Evolutionary conservation across 139 green algal genomes (phyloP).

Genomic region (Tetradesmus obliquus): DNA sequence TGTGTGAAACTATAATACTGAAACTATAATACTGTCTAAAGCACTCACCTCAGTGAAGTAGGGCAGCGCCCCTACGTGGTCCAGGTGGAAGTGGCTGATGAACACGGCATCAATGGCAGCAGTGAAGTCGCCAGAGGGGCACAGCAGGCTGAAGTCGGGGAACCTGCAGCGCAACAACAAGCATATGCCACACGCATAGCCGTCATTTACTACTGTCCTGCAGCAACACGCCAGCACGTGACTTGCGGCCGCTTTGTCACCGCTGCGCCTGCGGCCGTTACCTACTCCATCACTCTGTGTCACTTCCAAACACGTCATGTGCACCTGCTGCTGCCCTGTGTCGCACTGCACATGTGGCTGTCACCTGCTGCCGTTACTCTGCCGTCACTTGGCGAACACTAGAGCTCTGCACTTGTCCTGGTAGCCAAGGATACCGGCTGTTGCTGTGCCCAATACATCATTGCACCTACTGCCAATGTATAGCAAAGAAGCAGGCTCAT

Average conservation of each 20-base stretch:
- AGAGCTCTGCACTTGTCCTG: too few species aligned
- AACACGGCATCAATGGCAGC: constrained; percentile 88
- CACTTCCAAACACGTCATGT: constrained; percentile 92
- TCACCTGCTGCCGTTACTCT: too few species aligned
- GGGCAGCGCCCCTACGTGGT: constrained; percentile 96
- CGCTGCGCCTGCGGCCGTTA: neutral
- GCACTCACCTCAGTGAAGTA: constrained; percentile 87
- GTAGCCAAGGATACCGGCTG: too few species aligned
- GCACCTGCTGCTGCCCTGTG: too few species aligned
- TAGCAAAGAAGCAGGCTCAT: too few species aligned
- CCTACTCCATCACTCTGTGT: constrained; percentile 69
- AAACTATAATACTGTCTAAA: too few species aligned
- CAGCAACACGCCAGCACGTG: neutral
- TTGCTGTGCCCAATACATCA: too few species aligned
- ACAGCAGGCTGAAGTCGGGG: constrained; percentile 54
- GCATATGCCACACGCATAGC: neutral
- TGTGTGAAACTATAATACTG: too few species aligned
- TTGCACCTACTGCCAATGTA: too few species aligned
- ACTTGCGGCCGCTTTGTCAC: too few species aligned
- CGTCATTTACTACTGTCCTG: neutral
- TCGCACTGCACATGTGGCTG: too few species aligned
- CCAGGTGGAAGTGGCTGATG: constrained; percentile 98
- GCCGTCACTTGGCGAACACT: too few species aligned
- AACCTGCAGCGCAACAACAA: constrained; percentile 4
- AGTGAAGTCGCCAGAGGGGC: constrained; percentile 45